Percentiles rank a stretch among this genome's conserved stretches.
phyloP scores from a whole-genome alignment of 352 stramenopile genomes.

The Achlya hypogyna region DNA sequence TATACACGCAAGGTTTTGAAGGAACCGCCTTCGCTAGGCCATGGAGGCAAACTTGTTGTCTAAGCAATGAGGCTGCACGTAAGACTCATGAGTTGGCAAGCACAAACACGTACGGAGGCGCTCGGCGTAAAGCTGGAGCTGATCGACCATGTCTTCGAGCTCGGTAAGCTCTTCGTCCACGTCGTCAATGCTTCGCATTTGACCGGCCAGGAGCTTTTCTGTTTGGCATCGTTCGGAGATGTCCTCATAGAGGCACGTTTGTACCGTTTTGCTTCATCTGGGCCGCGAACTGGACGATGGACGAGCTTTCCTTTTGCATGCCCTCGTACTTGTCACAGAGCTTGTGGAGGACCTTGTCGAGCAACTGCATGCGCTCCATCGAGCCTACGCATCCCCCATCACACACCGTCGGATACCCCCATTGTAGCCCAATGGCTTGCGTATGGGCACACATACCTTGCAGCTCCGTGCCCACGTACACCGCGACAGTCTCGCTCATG shows the following conservation, averaged over 20 bases:
- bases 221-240: neutral
- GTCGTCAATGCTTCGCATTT: slow-evolving; percentile 70
- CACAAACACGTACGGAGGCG: slow-evolving; percentile 64
- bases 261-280: slow-evolving; percentile 61
- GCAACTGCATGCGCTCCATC: slow-evolving; percentile 59
- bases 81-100: neutral
- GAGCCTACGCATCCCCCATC: slow-evolving; percentile 33
- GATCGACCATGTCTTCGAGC: slow-evolving; percentile 82
- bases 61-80: neutral
- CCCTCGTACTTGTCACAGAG: slow-evolving; percentile 52
- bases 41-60: slow-evolving; percentile 15
- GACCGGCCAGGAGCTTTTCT: slow-evolving; percentile 52
- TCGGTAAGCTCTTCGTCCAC: slow-evolving; percentile 79
- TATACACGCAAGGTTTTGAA: neutral
- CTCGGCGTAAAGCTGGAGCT: slow-evolving; percentile 68
- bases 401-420: neutral
- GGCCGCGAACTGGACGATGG: slow-evolving; percentile 53
- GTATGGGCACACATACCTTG: slow-evolving; percentile 35
- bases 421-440: neutral
- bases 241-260: neutral
- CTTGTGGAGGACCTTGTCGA: slow-evolving; percentile 48
- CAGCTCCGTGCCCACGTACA: slow-evolving; percentile 58
- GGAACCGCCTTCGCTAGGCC: neutral
- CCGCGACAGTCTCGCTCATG: slow-evolving; percentile 57
- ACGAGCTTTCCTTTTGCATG: slow-evolving; percentile 51